Evolutionary conservation across 345 rosid species (phyloP).

Genomic region (Mallotus nudiflorus): DNA sequence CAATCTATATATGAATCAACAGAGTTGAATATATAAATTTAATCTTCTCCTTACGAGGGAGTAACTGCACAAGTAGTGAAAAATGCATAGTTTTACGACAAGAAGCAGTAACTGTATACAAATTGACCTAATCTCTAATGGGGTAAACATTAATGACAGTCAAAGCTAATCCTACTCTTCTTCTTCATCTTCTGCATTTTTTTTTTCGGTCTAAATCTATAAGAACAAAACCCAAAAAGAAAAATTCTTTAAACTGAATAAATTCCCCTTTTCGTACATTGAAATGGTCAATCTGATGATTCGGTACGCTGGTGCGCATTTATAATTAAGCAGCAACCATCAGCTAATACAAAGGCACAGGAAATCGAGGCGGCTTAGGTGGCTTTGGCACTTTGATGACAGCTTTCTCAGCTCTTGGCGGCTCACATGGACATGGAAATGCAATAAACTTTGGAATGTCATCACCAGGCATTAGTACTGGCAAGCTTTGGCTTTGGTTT

Average conservation of each 20-base stretch:
- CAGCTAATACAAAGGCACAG: conserved; percentile 65
- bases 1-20: too few relatives aligned
- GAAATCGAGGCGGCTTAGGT: conserved; percentile 56
- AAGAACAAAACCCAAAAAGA: neutral
- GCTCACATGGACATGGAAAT: conserved; percentile 86
- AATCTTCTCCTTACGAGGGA: neutral
- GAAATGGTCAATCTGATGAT: neutral
- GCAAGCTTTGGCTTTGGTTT: conserved; percentile 52
- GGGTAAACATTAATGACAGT: neutral
- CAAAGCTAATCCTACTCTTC: neutral
- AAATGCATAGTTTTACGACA: neutral
- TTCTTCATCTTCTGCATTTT: neutral
- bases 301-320: neutral
- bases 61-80: conserved; percentile 3
- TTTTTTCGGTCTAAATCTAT: too few relatives aligned
- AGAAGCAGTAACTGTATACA: neutral
- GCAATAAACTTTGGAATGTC: conserved; percentile 82
- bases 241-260: neutral
- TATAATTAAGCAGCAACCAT: neutral
- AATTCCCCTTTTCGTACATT: conserved; percentile 24
- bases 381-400: conserved; percentile 43
- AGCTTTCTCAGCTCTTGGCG: conserved; percentile 47
- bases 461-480: conserved; percentile 95
- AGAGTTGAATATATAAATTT: neutral
- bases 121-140: conserved; percentile 1